Percentiles rank a stretch among this genome's conserved stretches.
Evolutionary conservation across 768 basidiomycete species (phyloP).

Genomic region (Coprinopsis sp.): DNA sequence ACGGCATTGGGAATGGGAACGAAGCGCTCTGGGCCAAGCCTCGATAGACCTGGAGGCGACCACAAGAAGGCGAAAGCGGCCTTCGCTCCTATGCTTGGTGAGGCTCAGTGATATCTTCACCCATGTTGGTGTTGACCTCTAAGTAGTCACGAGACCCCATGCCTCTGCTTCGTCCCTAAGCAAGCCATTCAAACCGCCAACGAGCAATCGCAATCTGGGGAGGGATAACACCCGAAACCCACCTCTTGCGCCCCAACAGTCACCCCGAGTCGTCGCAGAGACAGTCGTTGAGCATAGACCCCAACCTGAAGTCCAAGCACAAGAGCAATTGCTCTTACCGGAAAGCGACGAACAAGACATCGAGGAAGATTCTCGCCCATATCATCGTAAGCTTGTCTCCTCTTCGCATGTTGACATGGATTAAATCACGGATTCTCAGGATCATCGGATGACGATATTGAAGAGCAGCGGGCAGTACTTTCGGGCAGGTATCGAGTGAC

Average conservation of each 20-base stretch:
- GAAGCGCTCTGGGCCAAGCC: conserved; percentile 3
- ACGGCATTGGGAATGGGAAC: too few species aligned
- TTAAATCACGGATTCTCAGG: background rate
- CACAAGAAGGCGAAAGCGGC: conserved; percentile 32
- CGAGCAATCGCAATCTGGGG: background rate
- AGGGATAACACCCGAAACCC: background rate
- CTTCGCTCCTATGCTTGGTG: conserved; percentile 30
- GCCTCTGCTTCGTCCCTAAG: conserved; percentile 34
- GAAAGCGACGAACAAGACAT: background rate
- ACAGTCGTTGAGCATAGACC: too few species aligned
- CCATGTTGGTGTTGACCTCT: background rate
- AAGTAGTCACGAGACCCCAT: conserved; percentile 42
- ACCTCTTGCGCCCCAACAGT: too few species aligned
- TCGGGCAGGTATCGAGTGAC: background rate
- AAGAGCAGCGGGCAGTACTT: conserved; percentile 5
- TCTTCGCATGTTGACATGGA: background rate
- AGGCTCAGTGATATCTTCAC: background rate
- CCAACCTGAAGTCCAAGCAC: too few species aligned
- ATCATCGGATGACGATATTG: conserved; percentile 12
- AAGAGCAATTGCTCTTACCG: too few species aligned
- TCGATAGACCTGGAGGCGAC: conserved; percentile 6
- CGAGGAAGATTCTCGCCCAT: background rate
- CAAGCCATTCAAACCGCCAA: conserved; percentile 50
- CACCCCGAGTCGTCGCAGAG: too few species aligned
- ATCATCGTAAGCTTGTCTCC: background rate